Evolutionary conservation across 192 early-diverging fungal genomes (phyloP).

Genomic region (Oehlia diaphana): DNA sequence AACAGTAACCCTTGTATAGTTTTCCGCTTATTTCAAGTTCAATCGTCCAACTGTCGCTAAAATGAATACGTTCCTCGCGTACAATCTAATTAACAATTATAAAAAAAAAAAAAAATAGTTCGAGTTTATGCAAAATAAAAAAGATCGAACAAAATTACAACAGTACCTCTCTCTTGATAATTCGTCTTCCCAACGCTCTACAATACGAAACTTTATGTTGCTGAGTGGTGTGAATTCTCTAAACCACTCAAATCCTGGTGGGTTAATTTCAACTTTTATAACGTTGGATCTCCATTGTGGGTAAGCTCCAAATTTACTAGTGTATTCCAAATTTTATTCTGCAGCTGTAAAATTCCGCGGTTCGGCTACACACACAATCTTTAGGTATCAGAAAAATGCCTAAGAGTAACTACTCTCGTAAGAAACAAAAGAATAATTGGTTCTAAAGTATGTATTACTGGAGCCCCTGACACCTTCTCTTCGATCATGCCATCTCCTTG

Average conservation of each 20-base stretch:
- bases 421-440: not conserved
- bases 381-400: conserved; percentile 2
- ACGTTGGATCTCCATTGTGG: conserved; percentile 6
- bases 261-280: not conserved
- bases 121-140: not conserved
- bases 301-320: not conserved
- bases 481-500: too few relatives aligned
- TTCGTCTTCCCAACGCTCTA: too few relatives aligned
- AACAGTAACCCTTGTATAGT: not conserved
- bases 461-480: too few relatives aligned
- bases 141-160: not conserved
- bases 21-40: conserved; percentile 6
- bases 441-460: too few relatives aligned
- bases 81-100: not conserved
- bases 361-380: conserved; percentile 13
- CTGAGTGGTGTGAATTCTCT: not conserved
- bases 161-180: not conserved
- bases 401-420: not conserved
- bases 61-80: conserved; percentile 11
- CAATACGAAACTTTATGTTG: not conserved
- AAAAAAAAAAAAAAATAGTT: not conserved
- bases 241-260: conserved; percentile 15
- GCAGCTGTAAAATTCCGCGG: not conserved
- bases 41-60: conserved; percentile 7
- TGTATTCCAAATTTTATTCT: not conserved